Base-by-base conservation (phyloP, 192 early-diverging fungal genomes). In the Coemansia interrupta region DNA sequence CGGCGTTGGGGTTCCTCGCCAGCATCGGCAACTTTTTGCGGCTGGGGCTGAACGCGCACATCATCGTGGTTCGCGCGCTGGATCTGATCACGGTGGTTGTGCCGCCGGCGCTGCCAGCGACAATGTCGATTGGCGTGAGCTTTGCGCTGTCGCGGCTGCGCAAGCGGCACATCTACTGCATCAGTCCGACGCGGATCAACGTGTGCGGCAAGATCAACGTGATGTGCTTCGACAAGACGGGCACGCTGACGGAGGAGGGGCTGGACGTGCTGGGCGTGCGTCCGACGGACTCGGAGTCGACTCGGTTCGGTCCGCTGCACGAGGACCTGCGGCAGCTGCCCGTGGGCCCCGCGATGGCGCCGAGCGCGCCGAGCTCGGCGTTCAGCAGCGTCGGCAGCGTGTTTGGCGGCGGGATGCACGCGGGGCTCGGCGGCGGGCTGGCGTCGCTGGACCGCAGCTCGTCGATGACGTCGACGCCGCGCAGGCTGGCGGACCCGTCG, bases 201-300 rank as follows among this genome's bases (percentile, higher is more conserved):
- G 89, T 98, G 39, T 91, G 93, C 58, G 97, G 97, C 47, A 96
- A 96, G 58, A 77, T 99, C 38, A 89, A 96, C 56, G 87, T 93
- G 29, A 95, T 94, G 86, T 94, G 91, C 62, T 99, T 99, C 82
- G 97, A 99, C 77, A 99, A 99, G 75, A 98, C 96, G 1, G 96
- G 95, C 1, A 99, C 96, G 4, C 71, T 99, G 45, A 97, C 95
- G 3, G 92, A 97, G 68, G 94, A 97, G 65, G 94, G 94, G 0
- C 70, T 99, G 28, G 95, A 96, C 64, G 92, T 99, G 3, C 73
- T 95, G 52, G 95, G 95, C n/a, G 84, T 96, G 24, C 87, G 89
- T 9, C 84, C 76, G 13, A 66, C 87, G 4, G 77, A 85, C 29
- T 72, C 70, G 18, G 72, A 69, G 18, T 62, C 61, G 7, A 64